Conservation (phyloP, 306 rosid genomes). For the Vachellia collinsii region DNA sequence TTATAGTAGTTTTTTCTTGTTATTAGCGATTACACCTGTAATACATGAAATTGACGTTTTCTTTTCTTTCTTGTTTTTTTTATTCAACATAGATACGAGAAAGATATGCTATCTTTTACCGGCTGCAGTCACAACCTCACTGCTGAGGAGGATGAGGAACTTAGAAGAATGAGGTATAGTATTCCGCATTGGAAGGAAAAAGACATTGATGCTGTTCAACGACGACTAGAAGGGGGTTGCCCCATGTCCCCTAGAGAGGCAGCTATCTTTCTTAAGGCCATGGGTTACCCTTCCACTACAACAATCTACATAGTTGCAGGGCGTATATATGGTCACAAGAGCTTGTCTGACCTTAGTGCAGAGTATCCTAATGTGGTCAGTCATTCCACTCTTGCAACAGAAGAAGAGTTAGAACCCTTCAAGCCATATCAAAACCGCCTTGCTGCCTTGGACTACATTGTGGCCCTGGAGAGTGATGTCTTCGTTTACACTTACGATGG, state of each 20-base stretch:
- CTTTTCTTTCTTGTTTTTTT: not conserved
- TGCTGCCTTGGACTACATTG: constrained; percentile 90
- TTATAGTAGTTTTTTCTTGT: not conserved
- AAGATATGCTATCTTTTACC: constrained; percentile 98
- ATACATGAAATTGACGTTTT: not conserved
- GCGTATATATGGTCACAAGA: constrained; percentile 79
- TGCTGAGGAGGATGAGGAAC: constrained; percentile 69
- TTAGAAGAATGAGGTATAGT: constrained; percentile 76
- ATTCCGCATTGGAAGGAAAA: constrained; percentile 99
- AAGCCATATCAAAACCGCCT: constrained; percentile 86
- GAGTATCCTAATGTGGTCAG: constrained; percentile 83
- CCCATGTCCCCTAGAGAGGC: constrained; percentile 99
- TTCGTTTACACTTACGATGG: constrained; percentile 97
- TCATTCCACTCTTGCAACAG: constrained; percentile 87
- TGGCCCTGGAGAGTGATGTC: constrained; percentile 90
- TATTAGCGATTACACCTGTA: not conserved
- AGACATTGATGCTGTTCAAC: constrained; percentile 77
- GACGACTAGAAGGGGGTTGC: constrained; percentile 85
- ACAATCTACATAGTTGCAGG: constrained; percentile 98
- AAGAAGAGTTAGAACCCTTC: constrained; percentile 80
- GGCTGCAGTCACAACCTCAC: constrained; percentile 97
- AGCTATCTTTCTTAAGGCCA: constrained; percentile 88
- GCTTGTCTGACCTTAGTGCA: constrained; percentile 64
- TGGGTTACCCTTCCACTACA: constrained; percentile 95
- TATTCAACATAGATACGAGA: constrained; percentile 76